phyloP scores from a whole-genome alignment of 768 basidiomycete species.

The Boletus rubroflammeus region DNA sequence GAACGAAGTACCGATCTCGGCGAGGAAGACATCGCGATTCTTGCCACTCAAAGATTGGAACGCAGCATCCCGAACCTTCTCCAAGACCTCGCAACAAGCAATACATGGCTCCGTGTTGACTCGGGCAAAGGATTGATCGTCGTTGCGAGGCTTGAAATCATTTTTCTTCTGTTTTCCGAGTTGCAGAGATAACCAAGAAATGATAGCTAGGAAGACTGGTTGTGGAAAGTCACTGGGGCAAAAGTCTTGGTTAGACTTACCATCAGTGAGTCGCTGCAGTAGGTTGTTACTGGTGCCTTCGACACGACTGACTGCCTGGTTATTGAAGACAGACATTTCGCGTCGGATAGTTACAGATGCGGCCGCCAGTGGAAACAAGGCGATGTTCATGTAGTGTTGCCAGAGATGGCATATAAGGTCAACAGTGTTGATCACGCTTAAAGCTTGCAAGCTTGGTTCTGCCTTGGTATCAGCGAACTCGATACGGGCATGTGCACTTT shows the following conservation, averaged over 20 bases:
- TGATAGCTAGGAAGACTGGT: slow-evolving; percentile 46
- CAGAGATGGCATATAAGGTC: slow-evolving; percentile 94
- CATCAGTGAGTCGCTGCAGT: slow-evolving; percentile 76
- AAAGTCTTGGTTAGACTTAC: slow-evolving; percentile 41
- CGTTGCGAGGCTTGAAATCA: slow-evolving; percentile 96
- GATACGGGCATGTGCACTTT: slow-evolving; percentile 66
- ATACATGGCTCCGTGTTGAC: slow-evolving; percentile 94
- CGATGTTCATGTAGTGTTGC: slow-evolving; percentile 94
- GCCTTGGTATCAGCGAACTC: slow-evolving; percentile 70
- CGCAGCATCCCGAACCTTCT: slow-evolving; percentile 74
- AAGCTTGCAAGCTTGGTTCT: slow-evolving; percentile 73
- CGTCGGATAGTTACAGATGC: slow-evolving; percentile 83
- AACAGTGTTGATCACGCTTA: slow-evolving; percentile 62
- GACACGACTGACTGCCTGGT: slow-evolving; percentile 77
- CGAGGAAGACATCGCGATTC: slow-evolving; percentile 88
- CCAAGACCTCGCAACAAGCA: slow-evolving; percentile 79
- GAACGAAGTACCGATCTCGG: slow-evolving; percentile 91
- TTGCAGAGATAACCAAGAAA: slow-evolving; percentile 70
- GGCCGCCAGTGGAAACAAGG: slow-evolving; percentile 81
- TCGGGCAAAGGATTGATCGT: slow-evolving; percentile 90
- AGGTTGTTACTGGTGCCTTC: slow-evolving; percentile 81
- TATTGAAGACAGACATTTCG: slow-evolving; percentile 92
- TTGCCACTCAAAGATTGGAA: slow-evolving; percentile 82
- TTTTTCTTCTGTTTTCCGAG: slow-evolving; percentile 91
- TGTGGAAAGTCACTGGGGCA: neutral